Evolutionary conservation across 768 basidiomycete genomes (phyloP).

Genomic region (Pleurotus tuoliensis): DNA sequence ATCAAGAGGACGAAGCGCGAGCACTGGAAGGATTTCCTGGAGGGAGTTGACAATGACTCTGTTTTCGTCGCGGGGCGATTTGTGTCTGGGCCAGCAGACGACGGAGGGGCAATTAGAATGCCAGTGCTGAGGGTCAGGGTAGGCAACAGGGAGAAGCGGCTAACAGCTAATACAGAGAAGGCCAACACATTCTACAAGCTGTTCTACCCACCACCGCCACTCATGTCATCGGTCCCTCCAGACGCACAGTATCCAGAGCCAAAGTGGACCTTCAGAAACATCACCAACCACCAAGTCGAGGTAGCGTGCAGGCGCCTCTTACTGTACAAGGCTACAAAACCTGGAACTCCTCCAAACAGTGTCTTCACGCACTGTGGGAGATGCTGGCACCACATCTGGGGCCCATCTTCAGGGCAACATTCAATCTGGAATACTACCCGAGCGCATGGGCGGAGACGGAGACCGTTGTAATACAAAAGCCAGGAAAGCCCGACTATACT

Average conservation of each 20-base stretch:
- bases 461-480: constrained; percentile 30
- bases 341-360: constrained; percentile 16
- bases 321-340: constrained; percentile 24
- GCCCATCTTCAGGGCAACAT: constrained; percentile 21
- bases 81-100: background rate
- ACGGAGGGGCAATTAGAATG: constrained; percentile 8
- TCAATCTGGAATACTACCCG: constrained; percentile 23
- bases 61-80: too few relatives aligned
- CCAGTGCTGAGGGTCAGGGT: constrained; percentile 6
- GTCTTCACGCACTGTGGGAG: constrained; percentile 14
- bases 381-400: constrained; percentile 13
- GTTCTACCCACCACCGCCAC: constrained; percentile 13
- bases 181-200: background rate
- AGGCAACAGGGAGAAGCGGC: background rate
- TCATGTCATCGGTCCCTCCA: background rate
- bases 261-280: background rate
- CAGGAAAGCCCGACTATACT: constrained; percentile 30
- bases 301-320: constrained; percentile 14
- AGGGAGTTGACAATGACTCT: too few relatives aligned
- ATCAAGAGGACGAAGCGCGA: too few relatives aligned
- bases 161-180: constrained; percentile 6
- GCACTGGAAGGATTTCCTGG: too few relatives aligned
- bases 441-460: constrained; percentile 20
- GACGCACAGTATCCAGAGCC: constrained; percentile 9
- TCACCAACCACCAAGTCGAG: constrained; percentile 7